Evolutionary conservation across 495 filamentous ascomycete species (phyloP), one percentile per base, ranked within the genome.

Genomic region (Neurospora sp.): DNA sequence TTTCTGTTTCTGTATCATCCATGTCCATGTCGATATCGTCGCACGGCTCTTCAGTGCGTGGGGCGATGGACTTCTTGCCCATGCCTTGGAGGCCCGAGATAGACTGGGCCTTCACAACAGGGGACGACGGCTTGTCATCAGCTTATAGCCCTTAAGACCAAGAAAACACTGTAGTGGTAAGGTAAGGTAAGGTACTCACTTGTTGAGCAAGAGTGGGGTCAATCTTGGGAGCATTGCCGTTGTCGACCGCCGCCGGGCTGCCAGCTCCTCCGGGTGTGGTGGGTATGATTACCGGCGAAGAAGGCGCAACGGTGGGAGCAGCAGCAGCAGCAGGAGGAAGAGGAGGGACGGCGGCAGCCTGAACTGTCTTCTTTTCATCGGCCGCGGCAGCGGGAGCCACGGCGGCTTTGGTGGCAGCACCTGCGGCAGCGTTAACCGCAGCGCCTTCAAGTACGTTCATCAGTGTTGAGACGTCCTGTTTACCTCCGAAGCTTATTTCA

Each of bases 401-500:
- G 42, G 72, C 75, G 39, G 69, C 22, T 45, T 72, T 76, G 69
- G 74, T 70, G 45, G 76, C 74, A 31, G 76, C 78, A 68, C 78
- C 74, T 48, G 80, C 76, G 20, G 83, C 83, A 7, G 82, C 81
- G 75, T 79, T 83, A 53, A 86, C 83, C 39, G 85, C 85, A 42
- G 85, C 84, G 69, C 85, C 85, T 79, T 85, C 83, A 69, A 86
- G 78, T 69, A 82, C 84, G 71, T 82, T 85, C 76, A 87, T 83
- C 70, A 86, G 73, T 68, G 79, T 80, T 42, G 85, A 82, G 9
- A 88, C 87, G 76, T 84, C 81, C 80, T 87, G 84, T 68, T 82
- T 82, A 48, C 84, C 83, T 72, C 86, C 86, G 74, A 88, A 87
- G 73, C 86, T 88, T 75, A 88, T 88, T 81, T 89, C 87, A 82